phyloP scores from a whole-genome alignment of 495 filamentous ascomycete genomes.

The Melanomma pulvis-pyrius region DNA sequence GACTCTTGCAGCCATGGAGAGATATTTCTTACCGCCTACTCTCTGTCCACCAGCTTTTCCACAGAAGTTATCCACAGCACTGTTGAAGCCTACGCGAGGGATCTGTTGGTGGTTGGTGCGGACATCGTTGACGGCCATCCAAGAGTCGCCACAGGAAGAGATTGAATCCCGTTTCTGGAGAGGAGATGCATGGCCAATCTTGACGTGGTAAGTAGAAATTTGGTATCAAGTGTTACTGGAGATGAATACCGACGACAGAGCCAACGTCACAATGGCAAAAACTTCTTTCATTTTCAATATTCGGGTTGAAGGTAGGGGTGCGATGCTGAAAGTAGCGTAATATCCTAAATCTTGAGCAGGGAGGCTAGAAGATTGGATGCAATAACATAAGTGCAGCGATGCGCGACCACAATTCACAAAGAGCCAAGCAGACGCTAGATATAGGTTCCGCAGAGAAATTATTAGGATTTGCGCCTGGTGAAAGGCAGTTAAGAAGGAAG shows the following conservation, averaged over 20 bases:
- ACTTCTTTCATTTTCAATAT: not conserved
- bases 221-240: not conserved
- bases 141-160: constrained; percentile 8
- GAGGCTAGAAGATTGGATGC: no score
- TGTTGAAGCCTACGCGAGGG: constrained; percentile 3
- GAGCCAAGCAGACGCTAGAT: no score
- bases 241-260: not conserved
- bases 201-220: not conserved
- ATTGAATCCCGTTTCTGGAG: not conserved
- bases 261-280: not conserved
- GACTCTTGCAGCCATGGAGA: constrained; percentile 11
- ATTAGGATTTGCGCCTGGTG: no score
- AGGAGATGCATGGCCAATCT: not conserved
- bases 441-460: no score
- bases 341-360: no score
- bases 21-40: not conserved
- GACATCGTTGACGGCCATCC: constrained; percentile 18
- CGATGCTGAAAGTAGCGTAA: no score
- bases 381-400: no score
- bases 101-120: constrained; percentile 2
- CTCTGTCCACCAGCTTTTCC: constrained; percentile 2
- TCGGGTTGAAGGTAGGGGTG: no score
- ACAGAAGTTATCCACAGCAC: constrained; percentile 13
- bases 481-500: not conserved
- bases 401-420: no score